These are phyloP conservation scores for Pichia sp. DNA, from an alignment of 1,139 yeast species.

Conservation along the genomic window DNA sequence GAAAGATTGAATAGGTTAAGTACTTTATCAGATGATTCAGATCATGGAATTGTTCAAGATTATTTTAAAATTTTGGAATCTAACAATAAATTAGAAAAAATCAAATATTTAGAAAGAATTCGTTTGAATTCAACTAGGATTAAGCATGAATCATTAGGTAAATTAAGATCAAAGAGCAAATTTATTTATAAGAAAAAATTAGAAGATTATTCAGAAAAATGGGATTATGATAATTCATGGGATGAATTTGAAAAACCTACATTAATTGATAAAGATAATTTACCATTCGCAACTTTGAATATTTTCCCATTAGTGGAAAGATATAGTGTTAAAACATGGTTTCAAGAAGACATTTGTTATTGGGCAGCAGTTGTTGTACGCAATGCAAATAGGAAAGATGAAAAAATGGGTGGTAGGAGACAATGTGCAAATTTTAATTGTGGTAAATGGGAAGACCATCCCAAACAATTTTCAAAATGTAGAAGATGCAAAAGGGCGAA, in stretches of 20 bases:
- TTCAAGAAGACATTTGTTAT: slow-evolving; percentile 72
- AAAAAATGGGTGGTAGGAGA: slow-evolving; percentile 77
- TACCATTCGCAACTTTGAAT: slow-evolving; percentile 54
- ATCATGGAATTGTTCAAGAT: slow-evolving; percentile 14
- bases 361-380: slow-evolving; percentile 98
- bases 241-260: slow-evolving; percentile 42
- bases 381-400: slow-evolving; percentile 89
- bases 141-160: slow-evolving; percentile 26
- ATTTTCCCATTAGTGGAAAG: slow-evolving; percentile 87
- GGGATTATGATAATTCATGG: slow-evolving; percentile 53
- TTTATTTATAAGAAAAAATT: slow-evolving; percentile 19
- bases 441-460: slow-evolving; percentile 91
- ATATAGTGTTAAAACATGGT: slow-evolving; percentile 66
- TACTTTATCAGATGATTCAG: slow-evolving; percentile 5
- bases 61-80: slow-evolving; percentile 20
- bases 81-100: slow-evolving; percentile 22
- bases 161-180: slow-evolving; percentile 23
- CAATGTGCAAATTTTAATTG: slow-evolving; percentile 93
- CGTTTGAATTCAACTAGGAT: slow-evolving; percentile 24
- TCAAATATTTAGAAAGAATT: slow-evolving; percentile 25
- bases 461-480: slow-evolving; percentile 91
- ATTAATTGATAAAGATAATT: slow-evolving; percentile 43
- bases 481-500: slow-evolving; percentile 90
- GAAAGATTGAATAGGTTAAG: slow-evolving; percentile 8
- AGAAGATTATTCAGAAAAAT: slow-evolving; percentile 36